phyloP scores from a whole-genome alignment of 768 basidiomycete species.

The Xerocomellus intermedius region DNA sequence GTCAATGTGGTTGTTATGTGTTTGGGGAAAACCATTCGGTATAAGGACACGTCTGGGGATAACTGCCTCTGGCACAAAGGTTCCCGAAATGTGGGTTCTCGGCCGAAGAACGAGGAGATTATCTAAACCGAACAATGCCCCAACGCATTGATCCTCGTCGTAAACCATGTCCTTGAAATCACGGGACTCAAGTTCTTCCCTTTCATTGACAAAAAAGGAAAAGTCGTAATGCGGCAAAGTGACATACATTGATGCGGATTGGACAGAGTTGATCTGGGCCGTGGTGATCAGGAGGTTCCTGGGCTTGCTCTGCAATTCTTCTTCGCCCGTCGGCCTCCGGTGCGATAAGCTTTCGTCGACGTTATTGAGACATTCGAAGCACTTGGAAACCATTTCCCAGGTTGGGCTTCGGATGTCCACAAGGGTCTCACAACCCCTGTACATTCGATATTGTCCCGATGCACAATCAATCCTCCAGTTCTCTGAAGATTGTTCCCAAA shows the following conservation, averaged over 20 bases:
- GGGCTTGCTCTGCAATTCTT: too few relatives aligned
- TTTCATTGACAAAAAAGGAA: slow-evolving; percentile 35
- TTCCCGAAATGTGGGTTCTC: background rate
- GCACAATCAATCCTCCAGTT: slow-evolving; percentile 22
- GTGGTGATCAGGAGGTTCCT: slow-evolving; percentile 15
- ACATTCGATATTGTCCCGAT: background rate
- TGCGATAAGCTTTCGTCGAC: too few relatives aligned
- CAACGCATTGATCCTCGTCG: slow-evolving; percentile 36
- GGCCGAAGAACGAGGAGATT: slow-evolving; percentile 29
- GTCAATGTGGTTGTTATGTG: background rate
- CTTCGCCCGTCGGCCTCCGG: too few relatives aligned
- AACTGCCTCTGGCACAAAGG: background rate
- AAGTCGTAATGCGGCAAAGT: slow-evolving; percentile 37
- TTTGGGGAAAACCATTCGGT: background rate
- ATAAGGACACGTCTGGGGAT: background rate
- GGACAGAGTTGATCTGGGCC: background rate
- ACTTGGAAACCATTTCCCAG: slow-evolving; percentile 15
- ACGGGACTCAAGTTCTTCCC: slow-evolving; percentile 33
- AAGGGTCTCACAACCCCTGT: slow-evolving; percentile 6
- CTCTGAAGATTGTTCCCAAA: slow-evolving; percentile 17
- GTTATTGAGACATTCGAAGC: background rate
- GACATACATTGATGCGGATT: slow-evolving; percentile 2
- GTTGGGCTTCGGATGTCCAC: slow-evolving; percentile 21
- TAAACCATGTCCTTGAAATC: slow-evolving; percentile 40
- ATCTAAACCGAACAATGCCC: slow-evolving; percentile 41